Evolutionary conservation across 441 rosid species (phyloP), one percentile per base, ranked within the genome.

Genomic region (Erodium texanum): DNA sequence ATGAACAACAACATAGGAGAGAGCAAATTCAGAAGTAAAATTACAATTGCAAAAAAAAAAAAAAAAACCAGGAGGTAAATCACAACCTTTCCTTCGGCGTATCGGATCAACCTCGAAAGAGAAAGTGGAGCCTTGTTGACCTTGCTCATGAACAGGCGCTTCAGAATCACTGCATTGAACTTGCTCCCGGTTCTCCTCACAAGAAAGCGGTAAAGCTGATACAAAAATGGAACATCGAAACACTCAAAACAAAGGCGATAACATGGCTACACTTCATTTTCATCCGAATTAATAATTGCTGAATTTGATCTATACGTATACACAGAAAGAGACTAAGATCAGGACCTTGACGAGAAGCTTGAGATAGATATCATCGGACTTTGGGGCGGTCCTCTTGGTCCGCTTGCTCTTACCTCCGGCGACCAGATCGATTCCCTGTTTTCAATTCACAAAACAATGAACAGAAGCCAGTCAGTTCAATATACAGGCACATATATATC

Each of bases 401-500:
- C 87, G 86, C 87, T 90, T 93, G 76, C 88, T 82, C 92, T 93
- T 89, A 67, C 96, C 97, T 81, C 98, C 98, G 1, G 97, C 97
- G 68, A 84, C 77, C 81, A 93, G 64, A 84, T 93, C 96, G 71
- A 90, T 87, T 22, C 98, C 98, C 98, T 90, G 20, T 52, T 64
- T 64, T 19, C 43, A 16, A 48, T 29, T 14, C 62, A 23, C 15
- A 0, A n/a, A n/a, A n/a, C n/a, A n/a, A n/a, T n/a, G n/a, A n/a
- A n/a, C n/a, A n/a, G 29, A 27, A 27, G 29, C 29, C 4, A 4
- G 29, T 27, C 4, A 27, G 29, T 1, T 27, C 29, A 27, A 27
- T 4, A 27, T 4, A 27, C 29, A 27, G 29, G 29, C 2, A 4
- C 29, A 27, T 27, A 27, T 27, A 4, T 27, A 27, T 27, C 29